Evolutionary conservation across 768 basidiomycete species (phyloP), one percentile per base, ranked within the genome.

Genomic region (Tulasnella sp.): DNA sequence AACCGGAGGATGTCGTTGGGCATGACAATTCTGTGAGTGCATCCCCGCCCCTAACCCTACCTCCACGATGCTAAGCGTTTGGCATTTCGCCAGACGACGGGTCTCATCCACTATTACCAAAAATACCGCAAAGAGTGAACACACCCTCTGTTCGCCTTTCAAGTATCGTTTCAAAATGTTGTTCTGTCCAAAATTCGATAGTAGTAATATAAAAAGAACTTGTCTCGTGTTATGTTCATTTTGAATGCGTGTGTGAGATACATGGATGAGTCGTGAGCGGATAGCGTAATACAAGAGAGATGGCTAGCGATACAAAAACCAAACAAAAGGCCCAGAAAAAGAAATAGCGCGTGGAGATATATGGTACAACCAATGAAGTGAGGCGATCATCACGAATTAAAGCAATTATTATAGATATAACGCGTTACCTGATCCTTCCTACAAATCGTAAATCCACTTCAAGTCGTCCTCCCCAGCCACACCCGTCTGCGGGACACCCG

Each of bases 71-170:
- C 23, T 59, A 35, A 42, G 14, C 25, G 45, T 5, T 3, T 57
- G 31, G n/a, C 43, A 45, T 27, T 58, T 48, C 29, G 61, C 9
- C 64, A 92, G 86, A 99, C 94, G 0, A 89, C 91, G 2, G 93
- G 94, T 17, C 75, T 99, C 57, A 97, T 99, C 69, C 86, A 96
- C 71, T 94, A 89, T 72, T 99, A 94, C 72, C 89, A 94, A 77
- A 84, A 85, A 67, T 73, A 83, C 73, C 78, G 92, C 49, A 71
- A 72, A 31, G 61, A 63, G 48, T 63, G 40, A 43, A 50, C 11
- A 29, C 17, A 34, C 12, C 19, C 25, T 27, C 6, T 21, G 15
- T 27, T 4, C 11, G 8, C 27, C 19, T 37, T 15, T 51, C 27
- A 12, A 23, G 23, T 39, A 15, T 37, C 8, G 49, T n/a, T 34